A percentile compares a stretch with the other conserved stretches of the same genome.
Conservation (phyloP, 352 stramenopile species). For the Pythium aristosporum region DNA sequence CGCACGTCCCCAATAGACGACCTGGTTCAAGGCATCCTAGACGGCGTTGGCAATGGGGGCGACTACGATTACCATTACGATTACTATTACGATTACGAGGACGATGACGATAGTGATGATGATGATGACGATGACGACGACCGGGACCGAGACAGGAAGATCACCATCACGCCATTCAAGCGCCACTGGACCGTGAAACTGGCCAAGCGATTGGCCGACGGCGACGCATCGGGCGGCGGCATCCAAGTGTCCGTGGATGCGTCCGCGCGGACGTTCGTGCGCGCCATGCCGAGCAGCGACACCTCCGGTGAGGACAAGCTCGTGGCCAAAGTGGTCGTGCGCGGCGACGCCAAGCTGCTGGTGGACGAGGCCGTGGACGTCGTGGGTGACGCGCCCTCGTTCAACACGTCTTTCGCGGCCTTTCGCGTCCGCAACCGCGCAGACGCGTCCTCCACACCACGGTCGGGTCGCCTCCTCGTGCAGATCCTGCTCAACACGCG, state of each 20-base stretch:
- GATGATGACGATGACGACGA: constrained; percentile 22
- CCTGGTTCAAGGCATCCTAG: background rate
- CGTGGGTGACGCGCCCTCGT: background rate
- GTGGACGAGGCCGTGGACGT: constrained; percentile 14
- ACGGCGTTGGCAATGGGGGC: background rate
- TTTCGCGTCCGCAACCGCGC: constrained; percentile 4
- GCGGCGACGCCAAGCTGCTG: constrained; percentile 11
- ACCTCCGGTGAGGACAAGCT: background rate
- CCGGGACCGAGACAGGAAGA: constrained; percentile 11
- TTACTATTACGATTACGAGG: background rate
- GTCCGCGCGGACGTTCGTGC: constrained; percentile 14
- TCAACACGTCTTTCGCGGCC: background rate
- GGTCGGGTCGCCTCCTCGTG: constrained; percentile 10
- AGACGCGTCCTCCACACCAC: background rate
- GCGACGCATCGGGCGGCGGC: too few relatives aligned
- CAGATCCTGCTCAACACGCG: constrained; percentile 18
- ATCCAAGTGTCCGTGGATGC: constrained; percentile 9
- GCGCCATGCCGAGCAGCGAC: background rate
- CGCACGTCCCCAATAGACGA: background rate
- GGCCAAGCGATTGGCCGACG: background rate
- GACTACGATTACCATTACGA: background rate
- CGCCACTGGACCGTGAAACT: constrained; percentile 14
- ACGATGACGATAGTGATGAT: constrained; percentile 11
- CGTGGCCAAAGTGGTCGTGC: constrained; percentile 18
- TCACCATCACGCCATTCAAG: background rate